A percentile compares a stretch with the other conserved stretches of the same genome.
These are phyloP conservation scores for Aspergillus oerlinghausenensis DNA, from an alignment of 2,329 filamentous ascomycete genomes.

Conservation along the genomic window DNA sequence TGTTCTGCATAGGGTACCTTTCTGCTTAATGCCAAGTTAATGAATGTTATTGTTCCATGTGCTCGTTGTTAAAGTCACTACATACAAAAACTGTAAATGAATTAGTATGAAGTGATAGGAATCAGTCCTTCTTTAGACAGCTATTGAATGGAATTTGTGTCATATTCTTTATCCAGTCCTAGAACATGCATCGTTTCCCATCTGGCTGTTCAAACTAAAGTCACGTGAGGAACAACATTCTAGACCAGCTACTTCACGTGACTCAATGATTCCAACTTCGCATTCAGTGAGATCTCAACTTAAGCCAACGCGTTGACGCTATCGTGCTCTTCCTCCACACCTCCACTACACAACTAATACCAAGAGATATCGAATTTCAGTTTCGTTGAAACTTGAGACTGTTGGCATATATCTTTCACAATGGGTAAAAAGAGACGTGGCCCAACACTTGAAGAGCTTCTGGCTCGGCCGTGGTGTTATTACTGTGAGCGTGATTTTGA, in stretches of 20 bases:
- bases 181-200: not conserved
- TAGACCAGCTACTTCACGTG: not conserved
- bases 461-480: constrained; percentile 91
- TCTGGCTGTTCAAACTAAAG: not conserved
- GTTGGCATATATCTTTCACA: constrained; percentile 20
- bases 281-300: not conserved
- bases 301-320: not conserved
- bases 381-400: not conserved
- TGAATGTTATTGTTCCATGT: not conserved
- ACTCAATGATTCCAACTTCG: not conserved
- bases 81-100: not conserved
- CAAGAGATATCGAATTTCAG: not conserved
- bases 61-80: not conserved
- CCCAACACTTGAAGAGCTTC: constrained; percentile 81
- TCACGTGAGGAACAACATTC: not conserved
- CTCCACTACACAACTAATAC: not conserved
- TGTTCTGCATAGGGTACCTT: not conserved
- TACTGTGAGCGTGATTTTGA: constrained; percentile 99
- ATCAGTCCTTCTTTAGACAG: not conserved
- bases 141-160: not conserved
- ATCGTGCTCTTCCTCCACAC: not conserved
- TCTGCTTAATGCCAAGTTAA: not conserved
- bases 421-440: constrained; percentile 92
- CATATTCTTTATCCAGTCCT: not conserved
- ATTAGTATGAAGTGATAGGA: not conserved